A percentile compares a stretch with the other conserved stretches of the same genome.
These are phyloP conservation scores for Kalanchoe fedtschenkoi DNA, from an alignment of 164 flowering plant species.

Conservation along the genomic window DNA sequence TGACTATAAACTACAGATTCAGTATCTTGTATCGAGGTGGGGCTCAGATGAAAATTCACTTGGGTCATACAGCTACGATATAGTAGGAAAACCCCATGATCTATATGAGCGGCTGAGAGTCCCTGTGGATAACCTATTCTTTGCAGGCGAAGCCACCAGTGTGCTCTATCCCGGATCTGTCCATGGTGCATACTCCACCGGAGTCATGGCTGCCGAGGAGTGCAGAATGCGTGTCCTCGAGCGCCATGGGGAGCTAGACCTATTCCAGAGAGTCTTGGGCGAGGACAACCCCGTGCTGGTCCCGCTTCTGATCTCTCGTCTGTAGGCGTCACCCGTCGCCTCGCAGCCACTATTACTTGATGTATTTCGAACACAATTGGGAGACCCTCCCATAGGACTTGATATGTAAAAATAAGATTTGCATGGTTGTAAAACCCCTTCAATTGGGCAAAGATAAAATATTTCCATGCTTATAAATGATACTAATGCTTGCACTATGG, in stretches of 20 bases:
- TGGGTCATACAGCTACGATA: constrained; percentile 84
- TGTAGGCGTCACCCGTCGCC: constrained; percentile 23
- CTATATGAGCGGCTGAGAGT: constrained; percentile 73
- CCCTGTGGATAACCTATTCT: constrained; percentile 88
- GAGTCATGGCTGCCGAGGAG: constrained; percentile 88
- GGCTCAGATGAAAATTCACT: constrained; percentile 68
- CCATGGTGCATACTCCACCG: constrained; percentile 92
- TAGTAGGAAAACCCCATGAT: constrained; percentile 81
- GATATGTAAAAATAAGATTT: no score
- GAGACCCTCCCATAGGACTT: no score
- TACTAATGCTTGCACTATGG: no score
- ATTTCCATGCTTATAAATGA: no score
- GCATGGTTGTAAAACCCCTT: no score
- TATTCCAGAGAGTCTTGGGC: constrained; percentile 62
- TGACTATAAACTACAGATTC: constrained; percentile 41
- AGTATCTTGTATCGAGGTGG: constrained; percentile 89
- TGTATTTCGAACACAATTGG: no score
- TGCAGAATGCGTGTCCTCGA: constrained; percentile 86
- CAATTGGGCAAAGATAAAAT: no score
- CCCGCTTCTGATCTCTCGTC: constrained; percentile 73
- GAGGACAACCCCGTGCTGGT: constrained; percentile 40
- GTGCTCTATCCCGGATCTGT: constrained; percentile 69
- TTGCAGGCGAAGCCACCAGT: constrained; percentile 96
- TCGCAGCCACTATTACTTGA: neutral
- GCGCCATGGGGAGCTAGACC: constrained; percentile 59